A percentile compares a stretch with the other conserved stretches of the same genome.
These are phyloP conservation scores for Aspergillus ibericus DNA, from an alignment of 2,329 filamentous ascomycete species.

Conservation along the genomic window DNA sequence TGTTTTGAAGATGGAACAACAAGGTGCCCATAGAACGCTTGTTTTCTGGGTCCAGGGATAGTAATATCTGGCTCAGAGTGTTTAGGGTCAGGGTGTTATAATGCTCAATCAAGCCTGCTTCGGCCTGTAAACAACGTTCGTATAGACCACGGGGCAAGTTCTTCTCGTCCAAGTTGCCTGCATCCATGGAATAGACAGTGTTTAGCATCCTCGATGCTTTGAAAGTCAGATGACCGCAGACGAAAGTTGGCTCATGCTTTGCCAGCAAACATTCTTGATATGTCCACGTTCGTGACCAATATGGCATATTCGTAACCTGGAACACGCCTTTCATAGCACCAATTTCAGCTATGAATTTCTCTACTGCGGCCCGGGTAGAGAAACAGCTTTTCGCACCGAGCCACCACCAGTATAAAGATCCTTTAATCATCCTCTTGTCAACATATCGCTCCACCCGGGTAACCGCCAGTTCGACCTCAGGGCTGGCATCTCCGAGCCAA, in stretches of 20 bases:
- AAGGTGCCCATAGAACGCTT: background rate
- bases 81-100: too few species aligned
- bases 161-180: too few species aligned
- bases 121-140: too few species aligned
- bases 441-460: background rate
- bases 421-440: background rate
- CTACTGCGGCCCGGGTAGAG: background rate
- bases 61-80: too few species aligned
- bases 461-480: background rate
- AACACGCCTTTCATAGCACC: background rate
- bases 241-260: background rate
- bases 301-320: background rate
- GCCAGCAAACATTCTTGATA: background rate
- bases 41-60: too few species aligned
- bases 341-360: fast-evolving
- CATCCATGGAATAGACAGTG: too few species aligned
- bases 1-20: background rate
- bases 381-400: background rate
- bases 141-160: too few species aligned
- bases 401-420: background rate
- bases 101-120: too few species aligned
- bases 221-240: background rate
- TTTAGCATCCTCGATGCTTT: background rate
- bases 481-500: background rate
- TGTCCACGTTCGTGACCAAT: background rate